Conservation (phyloP, 2,329 filamentous ascomycete species). For the Exophiala aquamarina region DNA sequence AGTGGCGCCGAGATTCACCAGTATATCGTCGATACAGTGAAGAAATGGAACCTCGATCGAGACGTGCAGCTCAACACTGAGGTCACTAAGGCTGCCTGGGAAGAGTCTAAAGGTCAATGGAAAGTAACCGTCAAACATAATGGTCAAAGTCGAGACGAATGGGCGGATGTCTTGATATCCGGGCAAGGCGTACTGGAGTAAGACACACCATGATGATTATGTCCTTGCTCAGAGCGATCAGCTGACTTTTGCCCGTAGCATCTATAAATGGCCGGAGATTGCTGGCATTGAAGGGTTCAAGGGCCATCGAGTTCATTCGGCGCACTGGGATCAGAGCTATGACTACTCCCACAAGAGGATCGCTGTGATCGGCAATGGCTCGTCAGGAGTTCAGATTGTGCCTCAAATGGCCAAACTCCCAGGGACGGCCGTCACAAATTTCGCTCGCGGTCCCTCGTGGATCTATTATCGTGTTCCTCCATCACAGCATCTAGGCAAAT, state of each 20-base stretch:
- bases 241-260: too few relatives aligned
- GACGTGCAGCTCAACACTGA: slow-evolving; percentile 38
- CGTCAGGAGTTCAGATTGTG: slow-evolving; percentile 31
- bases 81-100: slow-evolving; percentile 39
- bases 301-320: slow-evolving; percentile 31
- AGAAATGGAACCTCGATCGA: slow-evolving; percentile 39
- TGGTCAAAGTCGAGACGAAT: slow-evolving; percentile 27
- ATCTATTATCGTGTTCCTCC: slow-evolving; percentile 19
- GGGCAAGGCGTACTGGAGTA: slow-evolving; percentile 25
- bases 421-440: slow-evolving; percentile 31
- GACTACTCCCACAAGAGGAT: slow-evolving; percentile 29
- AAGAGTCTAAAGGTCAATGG: slow-evolving; percentile 37
- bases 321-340: slow-evolving; percentile 30
- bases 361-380: slow-evolving; percentile 30
- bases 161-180: slow-evolving; percentile 38
- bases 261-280: slow-evolving; percentile 15
- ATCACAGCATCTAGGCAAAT: slow-evolving; percentile 29
- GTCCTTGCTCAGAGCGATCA: too few relatives aligned
- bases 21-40: slow-evolving; percentile 40
- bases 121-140: slow-evolving; percentile 32
- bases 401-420: slow-evolving; percentile 25
- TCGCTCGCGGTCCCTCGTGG: slow-evolving; percentile 34
- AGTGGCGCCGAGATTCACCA: slow-evolving; percentile 41
- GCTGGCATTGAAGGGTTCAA: slow-evolving; percentile 32
- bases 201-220: neutral